A percentile compares a stretch with the other conserved stretches of the same genome.
These are phyloP conservation scores for Colletotrichum abscissum DNA, from an alignment of 2,329 filamentous ascomycete species.

Conservation along the genomic window DNA sequence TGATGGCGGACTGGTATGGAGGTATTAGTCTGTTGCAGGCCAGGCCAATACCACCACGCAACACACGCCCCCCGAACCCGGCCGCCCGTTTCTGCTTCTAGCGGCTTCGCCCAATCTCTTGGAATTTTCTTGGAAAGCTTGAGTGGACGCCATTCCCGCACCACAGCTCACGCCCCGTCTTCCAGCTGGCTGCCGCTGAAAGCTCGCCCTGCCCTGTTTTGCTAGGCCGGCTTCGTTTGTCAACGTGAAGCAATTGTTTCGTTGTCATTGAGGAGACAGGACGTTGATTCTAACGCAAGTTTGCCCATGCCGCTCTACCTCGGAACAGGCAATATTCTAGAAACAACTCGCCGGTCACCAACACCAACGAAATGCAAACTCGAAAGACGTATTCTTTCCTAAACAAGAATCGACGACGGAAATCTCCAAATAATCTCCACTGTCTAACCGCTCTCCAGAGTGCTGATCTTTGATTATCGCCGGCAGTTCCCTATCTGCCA, in stretches of 20 bases:
- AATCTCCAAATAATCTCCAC: neutral
- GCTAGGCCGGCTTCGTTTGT: neutral
- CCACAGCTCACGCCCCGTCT: conserved; percentile 25
- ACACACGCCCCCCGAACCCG: conserved; percentile 13
- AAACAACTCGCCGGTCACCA: conserved; percentile 8
- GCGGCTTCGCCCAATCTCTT: conserved; percentile 36
- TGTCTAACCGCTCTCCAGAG: neutral
- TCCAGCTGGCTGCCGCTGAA: conserved; percentile 27
- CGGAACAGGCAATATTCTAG: conserved; percentile 28
- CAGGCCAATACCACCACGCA: conserved; percentile 5
- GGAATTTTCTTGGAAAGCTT: conserved; percentile 37
- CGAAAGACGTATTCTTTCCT: neutral
- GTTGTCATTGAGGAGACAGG: neutral
- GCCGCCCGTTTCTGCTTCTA: conserved; percentile 28
- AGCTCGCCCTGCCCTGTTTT: conserved; percentile 16
- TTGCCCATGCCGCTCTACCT: neutral
- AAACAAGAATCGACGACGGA: neutral
- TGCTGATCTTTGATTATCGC: conserved; percentile 30
- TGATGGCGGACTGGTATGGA: neutral
- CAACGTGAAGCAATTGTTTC: neutral
- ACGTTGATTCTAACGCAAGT: neutral
- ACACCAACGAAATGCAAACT: neutral
- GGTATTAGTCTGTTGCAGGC: neutral
- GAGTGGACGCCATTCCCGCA: conserved; percentile 36
- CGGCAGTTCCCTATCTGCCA: conserved; percentile 30